phyloP scores from a whole-genome alignment of 2,329 filamentous ascomycete genomes.

The Cercospora sojina region DNA sequence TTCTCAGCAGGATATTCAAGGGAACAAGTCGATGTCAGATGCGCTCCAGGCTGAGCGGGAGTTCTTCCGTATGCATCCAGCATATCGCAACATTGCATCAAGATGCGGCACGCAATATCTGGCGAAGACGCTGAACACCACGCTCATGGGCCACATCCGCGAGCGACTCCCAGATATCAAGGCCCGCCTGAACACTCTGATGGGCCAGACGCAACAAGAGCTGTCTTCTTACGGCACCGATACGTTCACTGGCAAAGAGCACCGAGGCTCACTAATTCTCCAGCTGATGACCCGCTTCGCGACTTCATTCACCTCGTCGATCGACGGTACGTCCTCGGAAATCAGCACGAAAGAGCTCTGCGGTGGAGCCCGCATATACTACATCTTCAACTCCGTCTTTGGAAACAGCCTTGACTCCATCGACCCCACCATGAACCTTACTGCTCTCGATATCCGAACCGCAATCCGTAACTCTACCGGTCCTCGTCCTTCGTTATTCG shows the following conservation, averaged over 20 bases:
- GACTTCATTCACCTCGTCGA: slow-evolving; percentile 95
- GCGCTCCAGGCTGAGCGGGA: slow-evolving; percentile 86
- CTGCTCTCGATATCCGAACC: slow-evolving; percentile 90
- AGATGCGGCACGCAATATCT: slow-evolving; percentile 92
- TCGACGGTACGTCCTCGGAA: slow-evolving; percentile 96
- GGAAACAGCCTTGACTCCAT: slow-evolving; percentile 95
- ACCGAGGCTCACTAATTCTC: slow-evolving; percentile 88
- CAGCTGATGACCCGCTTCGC: slow-evolving; percentile 98
- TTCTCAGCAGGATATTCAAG: slow-evolving; percentile 96
- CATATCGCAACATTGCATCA: slow-evolving; percentile 92
- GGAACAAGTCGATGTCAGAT: slow-evolving; percentile 90
- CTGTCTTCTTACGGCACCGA: slow-evolving; percentile 96
- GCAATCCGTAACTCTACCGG: slow-evolving; percentile 98
- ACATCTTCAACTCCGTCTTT: slow-evolving; percentile 99
- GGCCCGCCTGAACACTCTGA: slow-evolving; percentile 91
- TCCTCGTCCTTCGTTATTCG: slow-evolving; percentile 90
- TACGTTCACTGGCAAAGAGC: slow-evolving; percentile 95
- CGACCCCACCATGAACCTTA: slow-evolving; percentile 92
- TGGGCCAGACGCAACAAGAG: slow-evolving; percentile 99
- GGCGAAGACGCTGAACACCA: slow-evolving; percentile 91
- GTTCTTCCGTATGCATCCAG: slow-evolving; percentile 96
- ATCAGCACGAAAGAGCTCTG: slow-evolving; percentile 98
- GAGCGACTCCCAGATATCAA: slow-evolving; percentile 97
- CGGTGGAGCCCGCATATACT: slow-evolving; percentile 92
- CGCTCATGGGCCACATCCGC: slow-evolving; percentile 93